A percentile compares a stretch with the other conserved stretches of the same genome.
Conservation (phyloP, 1,284 basidiomycete species). For the Ceratobasidium papillatum region DNA sequence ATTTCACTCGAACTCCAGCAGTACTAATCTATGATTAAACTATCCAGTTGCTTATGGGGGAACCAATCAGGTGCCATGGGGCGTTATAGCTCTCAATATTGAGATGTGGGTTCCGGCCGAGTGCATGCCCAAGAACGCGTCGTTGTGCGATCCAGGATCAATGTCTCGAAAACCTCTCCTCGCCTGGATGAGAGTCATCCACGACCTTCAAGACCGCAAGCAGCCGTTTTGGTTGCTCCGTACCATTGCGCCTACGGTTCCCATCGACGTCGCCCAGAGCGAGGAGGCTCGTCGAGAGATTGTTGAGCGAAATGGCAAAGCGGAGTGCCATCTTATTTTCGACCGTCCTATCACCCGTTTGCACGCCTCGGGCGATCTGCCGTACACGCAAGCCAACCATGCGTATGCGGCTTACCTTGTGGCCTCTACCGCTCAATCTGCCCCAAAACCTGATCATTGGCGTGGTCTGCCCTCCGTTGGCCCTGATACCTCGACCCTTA, state of each 20-base stretch:
- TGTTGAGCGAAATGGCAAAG: not conserved
- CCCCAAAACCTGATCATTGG: not conserved
- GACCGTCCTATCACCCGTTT: not conserved
- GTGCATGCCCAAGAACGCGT: not conserved
- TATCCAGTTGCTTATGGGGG: not conserved
- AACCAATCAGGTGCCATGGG: not conserved
- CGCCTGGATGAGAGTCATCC: not conserved
- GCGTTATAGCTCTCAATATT: not conserved
- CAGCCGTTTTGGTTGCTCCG: not conserved
- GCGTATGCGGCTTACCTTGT: not conserved
- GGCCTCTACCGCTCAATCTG: not conserved
- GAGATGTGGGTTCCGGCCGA: not conserved
- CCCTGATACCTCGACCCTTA: not conserved
- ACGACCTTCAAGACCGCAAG: not conserved
- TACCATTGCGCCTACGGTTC: not conserved
- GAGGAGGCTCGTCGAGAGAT: not conserved
- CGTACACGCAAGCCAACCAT: not conserved
- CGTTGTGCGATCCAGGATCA: not conserved
- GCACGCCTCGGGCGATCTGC: not conserved
- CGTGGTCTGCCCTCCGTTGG: not conserved
- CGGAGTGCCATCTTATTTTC: not conserved
- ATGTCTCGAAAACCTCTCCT: not conserved
- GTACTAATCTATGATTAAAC: not conserved
- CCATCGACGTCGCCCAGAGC: not conserved
- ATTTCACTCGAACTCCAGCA: not conserved